Evolutionary conservation across 139 green algal species (phyloP).

Genomic region (Chlorella sp.): DNA sequence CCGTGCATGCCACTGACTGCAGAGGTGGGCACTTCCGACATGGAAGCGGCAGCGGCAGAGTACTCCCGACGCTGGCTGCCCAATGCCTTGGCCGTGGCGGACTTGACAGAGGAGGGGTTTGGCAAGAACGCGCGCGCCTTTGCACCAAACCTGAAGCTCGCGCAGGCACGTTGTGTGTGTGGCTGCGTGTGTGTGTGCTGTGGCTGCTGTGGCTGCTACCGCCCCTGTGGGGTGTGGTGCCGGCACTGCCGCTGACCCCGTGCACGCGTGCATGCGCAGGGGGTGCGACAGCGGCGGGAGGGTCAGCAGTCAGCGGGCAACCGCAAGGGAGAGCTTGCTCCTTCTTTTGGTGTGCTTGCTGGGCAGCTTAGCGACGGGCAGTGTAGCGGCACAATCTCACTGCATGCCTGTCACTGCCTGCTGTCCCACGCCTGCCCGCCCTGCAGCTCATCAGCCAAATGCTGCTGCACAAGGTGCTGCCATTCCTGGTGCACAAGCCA

Average conservation of each 20-base stretch:
- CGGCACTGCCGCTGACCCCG: no score
- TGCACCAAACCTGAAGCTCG: constrained; percentile 20
- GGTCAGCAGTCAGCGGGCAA: no score
- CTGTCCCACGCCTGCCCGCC: not conserved
- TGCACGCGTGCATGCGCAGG: no score
- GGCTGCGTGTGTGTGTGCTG: no score
- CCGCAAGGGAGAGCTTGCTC: no score
- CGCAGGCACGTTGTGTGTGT: not conserved
- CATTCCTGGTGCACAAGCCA: constrained; percentile 29
- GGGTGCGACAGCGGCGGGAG: no score
- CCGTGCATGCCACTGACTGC: no score
- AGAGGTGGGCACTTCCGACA: constrained; percentile 8
- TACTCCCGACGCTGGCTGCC: constrained; percentile 38
- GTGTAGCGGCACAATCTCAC: not conserved
- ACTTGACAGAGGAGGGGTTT: constrained; percentile 26
- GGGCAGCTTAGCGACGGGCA: not conserved
- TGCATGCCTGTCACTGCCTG: not conserved
- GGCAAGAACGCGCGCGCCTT: constrained; percentile 11
- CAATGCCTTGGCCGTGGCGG: constrained; percentile 24
- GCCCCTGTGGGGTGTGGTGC: not conserved
- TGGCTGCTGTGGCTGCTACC: not conserved
- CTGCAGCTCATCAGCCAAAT: constrained; percentile 28
- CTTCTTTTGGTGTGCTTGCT: no score
- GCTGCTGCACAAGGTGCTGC: constrained; percentile 34
- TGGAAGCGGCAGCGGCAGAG: constrained; percentile 1